A percentile compares a stretch with the other conserved stretches of the same genome.
These are phyloP conservation scores for Colletotrichum lupini DNA, from an alignment of 2,329 filamentous ascomycete species.

Conservation along the genomic window DNA sequence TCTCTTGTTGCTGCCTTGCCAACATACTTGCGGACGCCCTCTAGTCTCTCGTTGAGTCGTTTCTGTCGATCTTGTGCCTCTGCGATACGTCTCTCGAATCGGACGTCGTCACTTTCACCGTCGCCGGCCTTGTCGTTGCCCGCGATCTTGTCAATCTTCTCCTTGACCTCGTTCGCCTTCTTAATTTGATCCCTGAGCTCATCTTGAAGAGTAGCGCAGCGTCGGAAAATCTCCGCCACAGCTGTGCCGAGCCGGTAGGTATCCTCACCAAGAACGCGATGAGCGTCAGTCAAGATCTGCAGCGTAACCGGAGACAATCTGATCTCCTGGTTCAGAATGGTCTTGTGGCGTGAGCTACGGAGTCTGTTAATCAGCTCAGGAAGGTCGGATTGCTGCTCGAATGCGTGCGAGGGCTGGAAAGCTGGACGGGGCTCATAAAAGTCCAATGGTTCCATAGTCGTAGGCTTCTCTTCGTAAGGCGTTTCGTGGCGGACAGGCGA, in stretches of 20 bases:
- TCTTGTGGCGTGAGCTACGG: slow-evolving; percentile 69
- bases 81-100: slow-evolving; percentile 69
- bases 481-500: slow-evolving; percentile 55
- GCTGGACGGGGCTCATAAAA: slow-evolving; percentile 73
- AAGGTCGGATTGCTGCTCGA: slow-evolving; percentile 68
- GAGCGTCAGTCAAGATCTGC: slow-evolving; percentile 77
- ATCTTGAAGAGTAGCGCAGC: slow-evolving; percentile 74
- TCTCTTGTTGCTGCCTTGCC: slow-evolving; percentile 55
- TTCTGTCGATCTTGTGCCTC: slow-evolving; percentile 66
- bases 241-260: slow-evolving; percentile 75
- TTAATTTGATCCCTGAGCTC: slow-evolving; percentile 76
- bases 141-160: slow-evolving; percentile 74
- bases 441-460: slow-evolving; percentile 58
- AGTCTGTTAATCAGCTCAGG: slow-evolving; percentile 66
- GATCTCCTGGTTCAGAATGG: slow-evolving; percentile 73
- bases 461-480: slow-evolving; percentile 53
- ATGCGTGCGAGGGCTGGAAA: slow-evolving; percentile 71
- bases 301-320: slow-evolving; percentile 77
- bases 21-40: slow-evolving; percentile 62
- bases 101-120: slow-evolving; percentile 62
- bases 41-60: slow-evolving; percentile 68
- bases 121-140: slow-evolving; percentile 65
- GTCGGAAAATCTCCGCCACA: slow-evolving; percentile 78
- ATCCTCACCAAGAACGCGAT: slow-evolving; percentile 77
- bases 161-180: slow-evolving; percentile 73